Evolutionary conservation across 2,329 filamentous ascomycete species (phyloP).

Genomic region (Scedosporium minutisporum): DNA sequence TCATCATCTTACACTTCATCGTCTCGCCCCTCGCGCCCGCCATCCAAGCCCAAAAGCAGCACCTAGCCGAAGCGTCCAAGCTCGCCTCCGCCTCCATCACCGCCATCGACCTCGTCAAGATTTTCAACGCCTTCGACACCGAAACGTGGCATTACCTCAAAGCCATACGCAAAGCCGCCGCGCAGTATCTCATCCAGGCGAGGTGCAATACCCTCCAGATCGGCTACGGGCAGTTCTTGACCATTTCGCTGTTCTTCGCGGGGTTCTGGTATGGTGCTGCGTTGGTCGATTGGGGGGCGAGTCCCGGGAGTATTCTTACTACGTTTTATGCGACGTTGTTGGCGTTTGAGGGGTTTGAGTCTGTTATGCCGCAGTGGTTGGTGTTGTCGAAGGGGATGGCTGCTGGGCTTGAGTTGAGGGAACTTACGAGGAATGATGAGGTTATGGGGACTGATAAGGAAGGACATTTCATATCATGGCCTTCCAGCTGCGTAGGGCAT

Average conservation of each 20-base stretch:
- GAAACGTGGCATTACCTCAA: constrained; percentile 58
- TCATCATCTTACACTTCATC: constrained; percentile 48
- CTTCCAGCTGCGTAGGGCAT: constrained; percentile 47
- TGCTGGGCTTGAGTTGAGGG: constrained; percentile 47
- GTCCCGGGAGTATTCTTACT: constrained; percentile 62
- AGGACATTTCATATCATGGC: constrained; percentile 15
- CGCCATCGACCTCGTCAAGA: constrained; percentile 78
- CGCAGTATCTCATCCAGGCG: constrained; percentile 58
- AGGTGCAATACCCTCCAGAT: constrained; percentile 62
- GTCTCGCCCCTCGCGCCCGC: constrained; percentile 53
- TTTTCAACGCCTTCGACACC: constrained; percentile 64
- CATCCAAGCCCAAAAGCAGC: constrained; percentile 58
- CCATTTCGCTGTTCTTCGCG: constrained; percentile 70
- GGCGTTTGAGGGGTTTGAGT: constrained; percentile 65
- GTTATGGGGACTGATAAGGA: constrained; percentile 9
- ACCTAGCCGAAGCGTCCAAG: constrained; percentile 63
- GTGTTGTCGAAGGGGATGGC: constrained; percentile 70
- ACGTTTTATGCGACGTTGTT: constrained; percentile 77
- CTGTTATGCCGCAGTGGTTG: constrained; percentile 66
- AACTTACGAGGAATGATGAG: not conserved
- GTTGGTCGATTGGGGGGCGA: constrained; percentile 52
- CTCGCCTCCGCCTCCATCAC: constrained; percentile 58
- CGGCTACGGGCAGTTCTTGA: constrained; percentile 63
- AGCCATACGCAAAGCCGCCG: constrained; percentile 47
- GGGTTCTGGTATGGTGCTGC: constrained; percentile 82